phyloP scores from a whole-genome alignment of 179 eudicot species.

The Dionaea muscipula region DNA sequence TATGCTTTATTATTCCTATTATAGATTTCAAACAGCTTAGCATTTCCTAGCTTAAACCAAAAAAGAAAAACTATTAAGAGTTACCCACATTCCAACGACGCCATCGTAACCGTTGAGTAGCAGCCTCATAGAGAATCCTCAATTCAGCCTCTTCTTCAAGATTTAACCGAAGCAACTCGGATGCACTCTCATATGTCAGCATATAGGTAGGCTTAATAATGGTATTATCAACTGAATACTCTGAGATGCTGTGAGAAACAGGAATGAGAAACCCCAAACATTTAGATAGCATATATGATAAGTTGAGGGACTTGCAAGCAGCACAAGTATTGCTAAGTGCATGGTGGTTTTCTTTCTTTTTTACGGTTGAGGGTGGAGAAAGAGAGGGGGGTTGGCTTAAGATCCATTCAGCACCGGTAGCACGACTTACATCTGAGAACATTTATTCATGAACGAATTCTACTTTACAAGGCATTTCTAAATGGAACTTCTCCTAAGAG shows the following conservation, averaged over 20 bases:
- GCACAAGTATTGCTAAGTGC: background rate
- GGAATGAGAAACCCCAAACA: background rate
- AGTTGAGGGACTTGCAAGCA: background rate
- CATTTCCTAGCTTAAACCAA: no score
- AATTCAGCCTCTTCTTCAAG: conserved; percentile 78
- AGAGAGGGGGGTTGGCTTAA: no score
- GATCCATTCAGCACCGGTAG: no score
- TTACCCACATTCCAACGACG: conserved; percentile 61
- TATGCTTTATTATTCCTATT: no score
- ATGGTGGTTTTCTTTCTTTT: no score
- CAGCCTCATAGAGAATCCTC: conserved; percentile 77
- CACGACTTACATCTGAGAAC: no score
- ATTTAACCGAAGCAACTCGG: conserved; percentile 79
- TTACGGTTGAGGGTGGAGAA: no score
- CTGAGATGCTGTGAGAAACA: conserved; percentile 57
- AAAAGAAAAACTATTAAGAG: conserved; percentile 2
- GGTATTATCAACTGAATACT: conserved; percentile 67
- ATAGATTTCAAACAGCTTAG: no score
- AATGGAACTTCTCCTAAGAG: no score
- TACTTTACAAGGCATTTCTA: no score
- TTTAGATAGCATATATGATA: background rate
- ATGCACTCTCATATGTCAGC: conserved; percentile 96
- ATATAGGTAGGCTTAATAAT: conserved; percentile 78
- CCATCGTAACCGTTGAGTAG: conserved; percentile 72
- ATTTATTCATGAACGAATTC: no score